Conservation (phyloP, 2,329 filamentous ascomycete genomes). For the Acrocalymma vagum region DNA sequence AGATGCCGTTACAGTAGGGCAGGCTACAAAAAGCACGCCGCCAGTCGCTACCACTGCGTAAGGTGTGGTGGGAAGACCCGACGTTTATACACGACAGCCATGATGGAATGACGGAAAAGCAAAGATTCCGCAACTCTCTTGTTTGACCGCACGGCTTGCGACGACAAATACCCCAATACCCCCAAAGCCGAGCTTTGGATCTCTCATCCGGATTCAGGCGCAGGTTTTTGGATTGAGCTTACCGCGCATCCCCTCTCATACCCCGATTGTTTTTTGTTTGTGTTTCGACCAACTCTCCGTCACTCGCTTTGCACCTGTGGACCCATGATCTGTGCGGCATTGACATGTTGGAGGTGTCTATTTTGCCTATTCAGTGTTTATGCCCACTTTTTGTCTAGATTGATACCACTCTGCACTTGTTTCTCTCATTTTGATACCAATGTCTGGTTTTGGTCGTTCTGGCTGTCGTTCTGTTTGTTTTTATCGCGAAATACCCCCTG, state of each 20-base stretch:
- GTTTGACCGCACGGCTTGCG: slow-evolving; percentile 50
- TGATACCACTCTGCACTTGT: slow-evolving; percentile 53
- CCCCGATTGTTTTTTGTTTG: slow-evolving; percentile 25
- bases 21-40: slow-evolving; percentile 49
- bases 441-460: slow-evolving; percentile 34
- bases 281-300: slow-evolving; percentile 30
- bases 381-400: slow-evolving; percentile 50
- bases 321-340: slow-evolving; percentile 44
- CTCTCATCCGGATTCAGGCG: slow-evolving; percentile 29
- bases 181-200: slow-evolving; percentile 37
- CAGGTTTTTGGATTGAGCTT: slow-evolving; percentile 42
- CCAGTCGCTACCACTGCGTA: slow-evolving; percentile 53
- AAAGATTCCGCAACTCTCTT: slow-evolving; percentile 48
- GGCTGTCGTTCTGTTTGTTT: slow-evolving; percentile 41
- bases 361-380: slow-evolving; percentile 41
- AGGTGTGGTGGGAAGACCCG: slow-evolving; percentile 51
- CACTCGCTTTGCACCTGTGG: slow-evolving; percentile 37
- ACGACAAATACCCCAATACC: slow-evolving; percentile 43
- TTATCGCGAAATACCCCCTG: slow-evolving; percentile 51
- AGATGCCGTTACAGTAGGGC: slow-evolving; percentile 48
- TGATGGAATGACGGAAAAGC: slow-evolving; percentile 55
- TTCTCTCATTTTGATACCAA: slow-evolving; percentile 51
- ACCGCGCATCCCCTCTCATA: slow-evolving; percentile 40
- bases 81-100: slow-evolving; percentile 49
- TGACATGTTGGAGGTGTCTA: slow-evolving; percentile 44